Evolutionary conservation across 2,329 filamentous ascomycete genomes (phyloP), one percentile per base, ranked within the genome.

Genomic region (Calonectria pseudoreteaudii): DNA sequence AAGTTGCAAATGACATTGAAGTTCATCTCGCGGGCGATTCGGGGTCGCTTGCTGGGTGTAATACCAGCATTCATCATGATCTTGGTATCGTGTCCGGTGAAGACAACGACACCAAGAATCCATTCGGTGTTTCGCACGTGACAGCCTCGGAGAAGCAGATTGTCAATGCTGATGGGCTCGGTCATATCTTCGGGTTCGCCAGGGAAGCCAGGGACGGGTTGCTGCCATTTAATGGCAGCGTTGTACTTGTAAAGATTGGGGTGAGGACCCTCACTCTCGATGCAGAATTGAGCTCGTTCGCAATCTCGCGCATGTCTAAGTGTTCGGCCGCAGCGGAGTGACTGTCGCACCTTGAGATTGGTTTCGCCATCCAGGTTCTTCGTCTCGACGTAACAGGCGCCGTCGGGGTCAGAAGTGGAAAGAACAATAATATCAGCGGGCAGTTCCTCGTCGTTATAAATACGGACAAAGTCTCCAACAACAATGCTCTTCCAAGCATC

Each of bases 1-100:
- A 99, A 98, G 85, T 99, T 99, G 90, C 96, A 98, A 74, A 98
- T 90, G 84, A 99, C 96, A 84, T 98, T 98, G 91, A 95, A 97
- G 87, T 99, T 99, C 79, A 99, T 90, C 83, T 98, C 96, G 76
- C 95, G 93, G 68, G 96, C 95, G 80, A 99, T 96, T 78, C 95
- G 93, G 47, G 97, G 92, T 75, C 96, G 94, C 87, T 99, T 99
- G 83, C 92, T 98, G 16, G 97, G 97, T 1, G 97, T 99, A 75
- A 96, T 93, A 74, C 97, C 97, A 34, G 97, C 94, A 83, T 99
- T 99, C 87, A 98, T 94, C 97, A 99, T 99, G 83, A 98, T 98
- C 87, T 98, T 99, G 41, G 96, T 98, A 83, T 99, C 96, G 81
- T 96, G 93, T 41, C 97, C 97, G 18, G 97, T 98, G 85, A 98